A percentile compares a stretch with the other conserved stretches of the same genome.
Conservation (phyloP, 768 basidiomycete species). For the Cubamyces lactineus region DNA sequence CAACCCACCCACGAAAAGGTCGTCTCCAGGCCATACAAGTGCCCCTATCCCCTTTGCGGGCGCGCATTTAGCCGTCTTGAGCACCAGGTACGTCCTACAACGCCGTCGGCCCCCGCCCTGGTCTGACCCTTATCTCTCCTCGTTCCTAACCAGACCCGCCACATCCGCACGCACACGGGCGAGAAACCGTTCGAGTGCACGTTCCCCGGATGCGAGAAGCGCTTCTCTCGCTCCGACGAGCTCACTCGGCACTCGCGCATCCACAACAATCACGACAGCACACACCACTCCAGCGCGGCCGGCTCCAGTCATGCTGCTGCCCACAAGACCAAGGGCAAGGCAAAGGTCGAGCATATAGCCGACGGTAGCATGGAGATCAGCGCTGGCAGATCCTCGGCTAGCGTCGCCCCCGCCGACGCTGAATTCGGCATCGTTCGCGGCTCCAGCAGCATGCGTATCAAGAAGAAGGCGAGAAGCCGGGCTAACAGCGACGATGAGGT, state of each 20-base stretch:
- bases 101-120: not conserved
- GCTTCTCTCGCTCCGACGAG: slow-evolving; percentile 98
- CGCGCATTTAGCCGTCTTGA: slow-evolving; percentile 96
- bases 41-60: slow-evolving; percentile 88
- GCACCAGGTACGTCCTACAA: slow-evolving; percentile 72
- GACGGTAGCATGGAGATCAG: slow-evolving; percentile 25
- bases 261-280: slow-evolving; percentile 65
- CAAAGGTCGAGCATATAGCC: slow-evolving; percentile 34
- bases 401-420: slow-evolving; percentile 11
- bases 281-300: slow-evolving; percentile 15
- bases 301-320: slow-evolving; percentile 14
- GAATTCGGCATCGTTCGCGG: slow-evolving; percentile 20
- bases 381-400: slow-evolving; percentile 23
- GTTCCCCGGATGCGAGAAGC: slow-evolving; percentile 94
- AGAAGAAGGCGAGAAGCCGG: slow-evolving; percentile 80
- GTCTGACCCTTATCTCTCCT: slow-evolving; percentile 2
- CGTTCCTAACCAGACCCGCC: slow-evolving; percentile 70
- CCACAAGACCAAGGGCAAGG: slow-evolving; percentile 33
- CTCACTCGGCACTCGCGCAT: slow-evolving; percentile 95
- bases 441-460: slow-evolving; percentile 40
- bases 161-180: slow-evolving; percentile 97
- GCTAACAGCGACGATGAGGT: slow-evolving; percentile 88
- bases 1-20: slow-evolving; percentile 41
- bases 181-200: slow-evolving; percentile 97
- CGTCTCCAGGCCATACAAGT: slow-evolving; percentile 87